These are phyloP conservation scores for Phytophthora constricta DNA, from an alignment of 352 stramenopile species.

Conservation along the genomic window DNA sequence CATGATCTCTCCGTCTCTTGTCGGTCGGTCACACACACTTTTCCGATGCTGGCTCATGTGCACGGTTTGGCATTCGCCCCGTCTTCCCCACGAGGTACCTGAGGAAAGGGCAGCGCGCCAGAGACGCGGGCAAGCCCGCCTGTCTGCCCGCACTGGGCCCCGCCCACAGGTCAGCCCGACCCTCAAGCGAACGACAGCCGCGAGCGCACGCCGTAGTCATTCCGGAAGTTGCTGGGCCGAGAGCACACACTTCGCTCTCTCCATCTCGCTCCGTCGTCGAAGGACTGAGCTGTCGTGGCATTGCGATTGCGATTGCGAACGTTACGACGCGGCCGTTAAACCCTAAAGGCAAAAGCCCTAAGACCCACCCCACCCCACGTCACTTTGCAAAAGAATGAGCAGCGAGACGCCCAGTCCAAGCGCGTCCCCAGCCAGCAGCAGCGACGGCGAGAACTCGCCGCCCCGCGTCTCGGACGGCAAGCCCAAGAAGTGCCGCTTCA, in stretches of 20 bases:
- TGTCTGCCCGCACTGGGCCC: conserved; percentile 21
- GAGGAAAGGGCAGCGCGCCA: conserved; percentile 17
- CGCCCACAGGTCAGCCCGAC: conserved; percentile 17
- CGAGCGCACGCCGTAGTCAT: conserved; percentile 51
- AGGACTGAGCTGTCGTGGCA: conserved; percentile 29
- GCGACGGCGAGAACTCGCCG: conserved; percentile 28
- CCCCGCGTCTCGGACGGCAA: conserved; percentile 37
- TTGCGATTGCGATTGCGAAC: conserved; percentile 19
- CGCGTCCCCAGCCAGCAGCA: conserved; percentile 36
- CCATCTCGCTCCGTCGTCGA: too few relatives aligned
- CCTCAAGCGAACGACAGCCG: conserved; percentile 51
- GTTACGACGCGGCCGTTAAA: conserved; percentile 24
- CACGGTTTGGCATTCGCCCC: too few relatives aligned
- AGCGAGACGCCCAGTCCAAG: conserved; percentile 39
- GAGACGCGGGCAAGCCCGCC: conserved; percentile 9
- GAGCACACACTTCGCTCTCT: conserved; percentile 43
- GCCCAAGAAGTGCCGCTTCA: conserved; percentile 78
- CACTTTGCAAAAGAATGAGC: too few relatives aligned
- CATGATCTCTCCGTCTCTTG: too few relatives aligned
- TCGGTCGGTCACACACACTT: too few relatives aligned
- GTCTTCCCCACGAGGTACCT: conserved; percentile 25
- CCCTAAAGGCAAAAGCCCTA: background rate
- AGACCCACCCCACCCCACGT: too few relatives aligned
- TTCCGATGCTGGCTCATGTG: too few relatives aligned
- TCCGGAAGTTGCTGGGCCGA: conserved; percentile 62